Conservation (phyloP, 2,329 filamentous ascomycete genomes). For the Truncatella angustata region DNA sequence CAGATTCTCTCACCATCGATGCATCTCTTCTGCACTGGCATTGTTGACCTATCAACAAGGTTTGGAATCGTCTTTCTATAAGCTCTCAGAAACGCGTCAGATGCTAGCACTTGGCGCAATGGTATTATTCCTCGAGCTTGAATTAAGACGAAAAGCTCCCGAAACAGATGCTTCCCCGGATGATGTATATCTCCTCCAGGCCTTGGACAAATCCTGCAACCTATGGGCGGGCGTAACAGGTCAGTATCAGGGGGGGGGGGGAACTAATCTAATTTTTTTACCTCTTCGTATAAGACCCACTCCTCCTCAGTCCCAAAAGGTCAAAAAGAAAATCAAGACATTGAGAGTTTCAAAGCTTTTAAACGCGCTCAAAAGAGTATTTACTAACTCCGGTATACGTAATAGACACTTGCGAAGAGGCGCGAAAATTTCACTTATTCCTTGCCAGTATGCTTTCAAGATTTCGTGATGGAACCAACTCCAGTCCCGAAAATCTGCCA, state of each 20-base stretch:
- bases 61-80: not conserved
- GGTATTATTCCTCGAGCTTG: not conserved
- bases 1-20: slow-evolving; percentile 19
- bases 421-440: not conserved
- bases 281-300: too few relatives aligned
- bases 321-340: too few relatives aligned
- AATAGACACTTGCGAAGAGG: not conserved
- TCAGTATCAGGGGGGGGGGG: not conserved
- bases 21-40: slow-evolving; percentile 23
- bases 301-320: too few relatives aligned
- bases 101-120: not conserved
- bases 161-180: not conserved
- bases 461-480: not conserved
- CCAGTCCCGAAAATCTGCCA: too few relatives aligned
- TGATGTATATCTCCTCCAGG: not conserved
- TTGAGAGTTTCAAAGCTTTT: too few relatives aligned
- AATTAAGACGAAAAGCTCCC: not conserved
- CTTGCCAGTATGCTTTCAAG: not conserved
- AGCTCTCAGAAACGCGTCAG: not conserved
- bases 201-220: not conserved
- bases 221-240: not conserved
- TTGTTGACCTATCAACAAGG: slow-evolving; percentile 20
- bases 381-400: too few relatives aligned
- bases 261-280: not conserved
- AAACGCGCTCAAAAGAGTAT: too few relatives aligned